Evolutionary conservation across 352 stramenopile genomes (phyloP).

Genomic region (Phytophthora sp.): DNA sequence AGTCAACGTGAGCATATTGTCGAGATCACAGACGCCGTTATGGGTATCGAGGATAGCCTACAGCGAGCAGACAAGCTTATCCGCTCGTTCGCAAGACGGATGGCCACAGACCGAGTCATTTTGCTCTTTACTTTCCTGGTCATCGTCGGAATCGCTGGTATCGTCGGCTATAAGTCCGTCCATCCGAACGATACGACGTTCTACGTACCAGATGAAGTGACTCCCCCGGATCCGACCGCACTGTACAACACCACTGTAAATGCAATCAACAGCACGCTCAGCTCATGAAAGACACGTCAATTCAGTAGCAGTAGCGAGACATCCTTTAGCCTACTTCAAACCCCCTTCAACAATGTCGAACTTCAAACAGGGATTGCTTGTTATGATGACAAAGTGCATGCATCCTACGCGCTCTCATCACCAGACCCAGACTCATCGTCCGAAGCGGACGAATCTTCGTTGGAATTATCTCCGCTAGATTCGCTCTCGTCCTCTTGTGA

Average conservation of each 20-base stretch:
- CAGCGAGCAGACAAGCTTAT: constrained; percentile 85
- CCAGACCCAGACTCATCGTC: constrained; percentile 38
- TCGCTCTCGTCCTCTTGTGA: constrained; percentile 38
- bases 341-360: constrained; percentile 24
- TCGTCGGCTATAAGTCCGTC: constrained; percentile 86
- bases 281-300: constrained; percentile 33
- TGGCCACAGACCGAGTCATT: constrained; percentile 86
- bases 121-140: constrained; percentile 81
- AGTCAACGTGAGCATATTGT: constrained; percentile 88
- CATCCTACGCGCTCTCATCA: constrained; percentile 14
- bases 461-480: constrained; percentile 21
- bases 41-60: constrained; percentile 85
- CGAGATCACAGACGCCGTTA: constrained; percentile 88
- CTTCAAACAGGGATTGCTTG: constrained; percentile 9
- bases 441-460: constrained; percentile 27
- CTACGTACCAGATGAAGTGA: constrained; percentile 87
- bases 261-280: constrained; percentile 64
- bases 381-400: too few relatives aligned
- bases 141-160: constrained; percentile 79
- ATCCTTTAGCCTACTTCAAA: constrained; percentile 12
- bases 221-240: constrained; percentile 69
- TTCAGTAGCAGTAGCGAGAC: constrained; percentile 10
- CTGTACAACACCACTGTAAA: constrained; percentile 82
- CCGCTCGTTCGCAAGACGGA: constrained; percentile 77
- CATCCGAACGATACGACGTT: constrained; percentile 81